Evolutionary conservation across 2,329 filamentous ascomycete species (phyloP), one percentile per base, ranked within the genome.

Genomic region (Xylariomycetidae sp.): DNA sequence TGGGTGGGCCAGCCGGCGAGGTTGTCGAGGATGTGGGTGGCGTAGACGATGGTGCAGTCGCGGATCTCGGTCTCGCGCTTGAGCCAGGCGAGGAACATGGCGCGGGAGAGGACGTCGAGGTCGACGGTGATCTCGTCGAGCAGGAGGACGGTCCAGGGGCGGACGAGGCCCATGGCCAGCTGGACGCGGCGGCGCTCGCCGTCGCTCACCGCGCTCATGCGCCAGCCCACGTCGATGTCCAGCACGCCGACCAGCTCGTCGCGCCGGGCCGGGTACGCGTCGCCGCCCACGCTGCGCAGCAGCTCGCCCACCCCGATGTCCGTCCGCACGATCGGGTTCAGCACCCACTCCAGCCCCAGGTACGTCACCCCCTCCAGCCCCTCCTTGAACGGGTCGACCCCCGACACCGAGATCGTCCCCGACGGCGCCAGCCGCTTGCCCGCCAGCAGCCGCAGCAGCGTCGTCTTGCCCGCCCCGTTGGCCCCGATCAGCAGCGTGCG

Each of bases 111-210:
- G 37, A 98, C 73, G 60, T 98, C 92, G 40, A 98, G 68, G 59
- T 98, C 92, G 7, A 98, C 92, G 1, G 92, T 98, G 58, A 96
- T 95, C 60, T 96, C 90, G 56, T 98, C 92, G 25, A 98, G 73
- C 33, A 98, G 69, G 18, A 98, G 67, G 4, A 98, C 82, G 9
- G 78, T 80, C 92, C 92, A 98, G 1, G 92, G 92, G 3, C 90
- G 72, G 27, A 98, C 63, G 7, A 98, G 68, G 0, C 92, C 92
- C 92, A 98, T 98, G 40, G 89, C 89, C 6, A 98, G 72, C 67
- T 98, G 92, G 5, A 98, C 92, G 13, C 92, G 74, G 12, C 92
- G 73, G 12, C 92, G 68, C 67, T 98, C 92, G 32, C 92, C 92
- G 54, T 98, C 92, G 1, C 79, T 87, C 5, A 98, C 90, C 29